phyloP scores from a whole-genome alignment of 345 rosid genomes.

The Moricandia moricandioides region DNA sequence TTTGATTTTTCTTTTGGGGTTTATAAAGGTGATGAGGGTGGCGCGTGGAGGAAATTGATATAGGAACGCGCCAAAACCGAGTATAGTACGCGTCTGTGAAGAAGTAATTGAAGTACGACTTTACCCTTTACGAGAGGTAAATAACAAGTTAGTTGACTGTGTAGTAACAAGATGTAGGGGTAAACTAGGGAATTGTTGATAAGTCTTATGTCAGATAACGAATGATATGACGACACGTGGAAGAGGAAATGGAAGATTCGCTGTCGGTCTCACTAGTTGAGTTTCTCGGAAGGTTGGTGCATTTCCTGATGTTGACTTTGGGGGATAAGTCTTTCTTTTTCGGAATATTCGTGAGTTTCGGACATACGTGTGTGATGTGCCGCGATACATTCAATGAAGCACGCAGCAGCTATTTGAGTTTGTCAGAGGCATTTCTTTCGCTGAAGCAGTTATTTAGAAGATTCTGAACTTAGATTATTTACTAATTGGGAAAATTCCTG shows the following conservation, averaged over 20 bases:
- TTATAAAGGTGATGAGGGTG: not conserved
- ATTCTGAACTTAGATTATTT: no score
- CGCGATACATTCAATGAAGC: not conserved
- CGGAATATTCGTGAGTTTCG: not conserved
- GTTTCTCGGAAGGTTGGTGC: constrained; percentile 7
- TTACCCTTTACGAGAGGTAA: not conserved
- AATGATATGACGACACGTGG: constrained; percentile 1
- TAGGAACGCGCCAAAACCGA: constrained; percentile 1
- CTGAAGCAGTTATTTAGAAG: no score
- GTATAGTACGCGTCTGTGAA: constrained; percentile 6
- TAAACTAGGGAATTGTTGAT: not conserved
- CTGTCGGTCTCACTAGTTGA: constrained; percentile 1
- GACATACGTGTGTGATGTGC: not conserved
- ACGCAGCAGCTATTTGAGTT: no score
- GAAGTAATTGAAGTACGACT: not conserved
- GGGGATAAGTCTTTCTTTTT: not conserved
- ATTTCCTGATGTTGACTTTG: not conserved
- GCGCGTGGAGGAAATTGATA: constrained; percentile 15
- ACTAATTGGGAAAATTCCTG: no score
- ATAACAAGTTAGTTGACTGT: not conserved
- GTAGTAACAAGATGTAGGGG: not conserved
- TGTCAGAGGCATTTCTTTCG: no score
- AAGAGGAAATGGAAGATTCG: constrained; percentile 17
- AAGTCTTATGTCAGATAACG: constrained; percentile 8
- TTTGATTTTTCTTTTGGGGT: not conserved